Percentiles rank a stretch among this genome's conserved stretches.
Evolutionary conservation across 1,139 yeast genomes (phyloP).

Genomic region (Nakaseomyces sp.): DNA sequence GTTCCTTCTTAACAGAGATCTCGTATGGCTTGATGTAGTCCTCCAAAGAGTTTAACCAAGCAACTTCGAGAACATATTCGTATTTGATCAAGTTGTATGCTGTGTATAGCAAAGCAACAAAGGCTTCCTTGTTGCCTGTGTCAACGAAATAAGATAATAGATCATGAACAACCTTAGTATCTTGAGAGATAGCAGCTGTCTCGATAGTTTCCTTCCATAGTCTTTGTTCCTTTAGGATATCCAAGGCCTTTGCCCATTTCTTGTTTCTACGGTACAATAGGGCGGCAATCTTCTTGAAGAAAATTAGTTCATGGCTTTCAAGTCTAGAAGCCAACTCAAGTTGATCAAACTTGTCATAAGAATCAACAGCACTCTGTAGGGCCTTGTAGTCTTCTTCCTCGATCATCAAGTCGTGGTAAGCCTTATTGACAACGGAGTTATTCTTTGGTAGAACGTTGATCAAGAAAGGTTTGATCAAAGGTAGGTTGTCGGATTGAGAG

Average conservation of each 20-base stretch:
- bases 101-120: slow-evolving; percentile 79
- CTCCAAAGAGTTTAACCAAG: slow-evolving; percentile 83
- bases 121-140: slow-evolving; percentile 93
- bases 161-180: slow-evolving; percentile 79
- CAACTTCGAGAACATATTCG: slow-evolving; percentile 79
- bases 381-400: slow-evolving; percentile 96
- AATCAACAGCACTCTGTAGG: slow-evolving; percentile 75
- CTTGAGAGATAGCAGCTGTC: slow-evolving; percentile 80
- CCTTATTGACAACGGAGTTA: slow-evolving; percentile 83
- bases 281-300: slow-evolving; percentile 95
- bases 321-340: slow-evolving; percentile 86
- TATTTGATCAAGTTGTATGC: slow-evolving; percentile 73
- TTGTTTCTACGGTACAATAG: slow-evolving; percentile 87
- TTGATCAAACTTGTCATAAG: slow-evolving; percentile 86
- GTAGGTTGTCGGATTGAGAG: slow-evolving; percentile 90
- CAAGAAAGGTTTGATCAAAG: slow-evolving; percentile 89
- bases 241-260: slow-evolving; percentile 84
- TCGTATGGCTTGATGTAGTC: slow-evolving; percentile 84
- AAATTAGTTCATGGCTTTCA: slow-evolving; percentile 82
- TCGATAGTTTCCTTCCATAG: slow-evolving; percentile 91
- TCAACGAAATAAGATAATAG: slow-evolving; percentile 87
- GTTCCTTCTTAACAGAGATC: slow-evolving; percentile 75
- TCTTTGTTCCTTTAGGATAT: slow-evolving; percentile 83
- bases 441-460: slow-evolving; percentile 87
- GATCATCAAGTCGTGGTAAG: slow-evolving; percentile 88